These are phyloP conservation scores for Sordariomycetes sp. DNA, from an alignment of 2,329 filamentous ascomycete genomes.

Conservation along the genomic window DNA sequence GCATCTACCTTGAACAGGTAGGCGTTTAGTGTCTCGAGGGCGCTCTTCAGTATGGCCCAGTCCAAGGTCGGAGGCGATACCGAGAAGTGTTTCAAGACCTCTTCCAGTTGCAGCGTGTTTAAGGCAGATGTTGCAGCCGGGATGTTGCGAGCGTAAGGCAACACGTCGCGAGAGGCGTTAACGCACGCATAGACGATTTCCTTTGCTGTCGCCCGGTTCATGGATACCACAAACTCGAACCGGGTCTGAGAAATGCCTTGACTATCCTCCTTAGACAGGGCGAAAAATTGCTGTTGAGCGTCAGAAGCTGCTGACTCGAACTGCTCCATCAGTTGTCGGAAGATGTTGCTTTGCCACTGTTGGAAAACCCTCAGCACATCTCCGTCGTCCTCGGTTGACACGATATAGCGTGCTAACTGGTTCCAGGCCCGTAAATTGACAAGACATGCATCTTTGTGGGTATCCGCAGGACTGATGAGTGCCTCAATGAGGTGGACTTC, in stretches of 20 bases:
- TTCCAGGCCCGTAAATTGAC: conserved; percentile 55
- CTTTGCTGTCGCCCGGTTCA: conserved; percentile 41
- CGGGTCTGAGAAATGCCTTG: conserved; percentile 29
- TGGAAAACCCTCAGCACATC: conserved; percentile 33
- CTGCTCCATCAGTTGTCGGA: conserved; percentile 45
- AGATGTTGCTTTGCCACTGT: conserved; percentile 44
- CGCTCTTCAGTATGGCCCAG: conserved; percentile 33
- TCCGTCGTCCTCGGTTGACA: conserved; percentile 29
- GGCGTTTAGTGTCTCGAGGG: conserved; percentile 30
- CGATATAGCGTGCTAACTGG: conserved; percentile 48
- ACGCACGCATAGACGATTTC: conserved; percentile 40
- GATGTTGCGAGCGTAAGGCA: conserved; percentile 33
- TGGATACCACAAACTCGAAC: conserved; percentile 36
- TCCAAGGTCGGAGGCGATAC: conserved; percentile 29
- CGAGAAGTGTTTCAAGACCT: conserved; percentile 38
- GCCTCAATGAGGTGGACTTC: conserved; percentile 43
- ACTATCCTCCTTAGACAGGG: conserved; percentile 34
- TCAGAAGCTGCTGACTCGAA: conserved; percentile 45
- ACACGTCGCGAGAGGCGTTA: conserved; percentile 37
- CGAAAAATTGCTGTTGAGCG: conserved; percentile 43
- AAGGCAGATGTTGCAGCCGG: conserved; percentile 36
- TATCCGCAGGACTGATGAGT: conserved; percentile 46
- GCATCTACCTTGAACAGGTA: background rate
- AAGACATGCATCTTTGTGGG: conserved; percentile 56
- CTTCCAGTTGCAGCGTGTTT: conserved; percentile 38